These are phyloP conservation scores for Fremontodendron californicum DNA, from an alignment of 345 rosid species.

Conservation along the genomic window DNA sequence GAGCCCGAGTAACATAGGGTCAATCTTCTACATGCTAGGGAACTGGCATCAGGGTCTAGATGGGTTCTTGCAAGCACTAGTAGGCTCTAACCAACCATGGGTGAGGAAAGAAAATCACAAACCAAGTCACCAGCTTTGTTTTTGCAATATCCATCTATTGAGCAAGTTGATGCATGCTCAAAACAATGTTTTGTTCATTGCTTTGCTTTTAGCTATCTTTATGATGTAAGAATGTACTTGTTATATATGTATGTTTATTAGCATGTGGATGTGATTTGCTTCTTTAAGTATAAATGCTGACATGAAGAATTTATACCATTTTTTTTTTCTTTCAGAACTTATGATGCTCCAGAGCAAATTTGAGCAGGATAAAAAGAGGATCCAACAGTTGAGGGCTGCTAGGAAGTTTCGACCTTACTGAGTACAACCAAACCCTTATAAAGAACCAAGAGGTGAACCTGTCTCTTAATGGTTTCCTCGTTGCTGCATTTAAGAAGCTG, in stretches of 20 bases:
- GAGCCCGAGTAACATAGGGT: too few relatives aligned
- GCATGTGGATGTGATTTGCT: background rate
- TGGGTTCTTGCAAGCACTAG: background rate
- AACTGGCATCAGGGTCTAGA: too few relatives aligned
- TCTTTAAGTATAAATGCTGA: background rate
- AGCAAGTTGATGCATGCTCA: background rate
- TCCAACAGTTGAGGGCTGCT: conserved; percentile 82
- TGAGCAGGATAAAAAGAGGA: conserved; percentile 79
- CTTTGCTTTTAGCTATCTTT: background rate
- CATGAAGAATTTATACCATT: background rate
- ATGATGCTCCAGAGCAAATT: conserved; percentile 70
- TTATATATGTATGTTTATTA: background rate
- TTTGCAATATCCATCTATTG: too few relatives aligned
- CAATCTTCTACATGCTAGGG: too few relatives aligned
- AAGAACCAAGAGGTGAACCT: background rate
- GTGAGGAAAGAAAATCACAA: background rate
- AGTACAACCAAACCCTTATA: background rate
- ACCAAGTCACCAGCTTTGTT: too few relatives aligned
- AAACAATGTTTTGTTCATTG: background rate
- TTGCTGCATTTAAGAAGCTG: background rate
- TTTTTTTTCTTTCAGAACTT: conserved; percentile 49
- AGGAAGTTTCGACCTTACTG: conserved; percentile 88
- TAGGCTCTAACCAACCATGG: background rate
- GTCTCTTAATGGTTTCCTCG: background rate
- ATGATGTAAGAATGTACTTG: background rate